phyloP scores from a whole-genome alignment of 2,329 filamentous ascomycete species.

The Hymenoscyphus repandus region DNA sequence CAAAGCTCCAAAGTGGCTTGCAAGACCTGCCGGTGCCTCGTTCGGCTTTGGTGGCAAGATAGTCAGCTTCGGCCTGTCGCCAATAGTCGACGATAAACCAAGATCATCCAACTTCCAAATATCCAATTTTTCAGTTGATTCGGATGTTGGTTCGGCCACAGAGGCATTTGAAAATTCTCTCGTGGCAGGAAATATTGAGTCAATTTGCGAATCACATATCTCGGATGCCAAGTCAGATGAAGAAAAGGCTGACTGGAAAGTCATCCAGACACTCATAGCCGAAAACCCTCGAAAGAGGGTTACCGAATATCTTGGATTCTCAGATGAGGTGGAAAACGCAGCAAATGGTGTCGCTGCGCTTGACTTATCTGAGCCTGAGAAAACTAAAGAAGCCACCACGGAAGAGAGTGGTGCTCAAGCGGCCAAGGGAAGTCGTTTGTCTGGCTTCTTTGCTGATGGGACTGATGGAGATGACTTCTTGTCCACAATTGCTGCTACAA shows the following conservation, averaged over 20 bases:
- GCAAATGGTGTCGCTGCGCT: conserved; percentile 43
- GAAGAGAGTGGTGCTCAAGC: conserved; percentile 41
- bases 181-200: conserved; percentile 67
- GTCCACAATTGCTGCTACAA: conserved; percentile 76
- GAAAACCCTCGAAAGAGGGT: conserved; percentile 82
- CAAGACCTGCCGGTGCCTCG: conserved; percentile 76
- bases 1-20: conserved; percentile 85
- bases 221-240: conserved; percentile 73
- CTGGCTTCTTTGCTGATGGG: conserved; percentile 75
- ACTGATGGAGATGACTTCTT: conserved; percentile 80
- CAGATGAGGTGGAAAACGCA: conserved; percentile 46
- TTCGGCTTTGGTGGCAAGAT: conserved; percentile 97
- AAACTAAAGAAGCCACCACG: conserved; percentile 42
- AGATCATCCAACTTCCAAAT: conserved; percentile 74
- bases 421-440: conserved; percentile 56
- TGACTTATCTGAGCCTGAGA: conserved; percentile 31
- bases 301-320: conserved; percentile 85
- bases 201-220: conserved; percentile 76
- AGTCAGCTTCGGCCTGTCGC: conserved; percentile 62
- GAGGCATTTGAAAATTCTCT: conserved; percentile 83
- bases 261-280: conserved; percentile 82
- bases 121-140: conserved; percentile 83
- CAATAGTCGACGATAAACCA: conserved; percentile 56
- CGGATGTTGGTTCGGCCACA: conserved; percentile 75
- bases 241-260: conserved; percentile 93